phyloP scores from a whole-genome alignment of 305 asterid species.

The Coffea humblotiana region DNA sequence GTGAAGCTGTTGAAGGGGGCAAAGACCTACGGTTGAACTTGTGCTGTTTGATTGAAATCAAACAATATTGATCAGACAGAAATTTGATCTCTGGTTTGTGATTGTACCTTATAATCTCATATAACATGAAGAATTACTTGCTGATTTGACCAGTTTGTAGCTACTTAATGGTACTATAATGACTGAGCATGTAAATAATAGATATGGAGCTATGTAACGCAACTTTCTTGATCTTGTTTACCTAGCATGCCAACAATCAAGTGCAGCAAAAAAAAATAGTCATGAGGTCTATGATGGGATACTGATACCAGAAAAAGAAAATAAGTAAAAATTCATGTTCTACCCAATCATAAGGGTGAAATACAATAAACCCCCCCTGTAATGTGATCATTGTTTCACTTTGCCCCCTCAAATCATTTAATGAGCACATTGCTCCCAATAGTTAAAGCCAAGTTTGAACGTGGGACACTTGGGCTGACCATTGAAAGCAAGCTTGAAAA shows the following conservation, averaged over 20 bases:
- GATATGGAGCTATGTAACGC: background rate
- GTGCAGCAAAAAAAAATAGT: background rate
- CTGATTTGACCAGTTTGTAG: background rate
- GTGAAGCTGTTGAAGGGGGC: slow-evolving; percentile 55
- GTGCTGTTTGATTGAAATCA: background rate
- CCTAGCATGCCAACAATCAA: background rate
- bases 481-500: no score
- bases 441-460: no score
- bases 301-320: background rate
- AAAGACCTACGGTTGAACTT: slow-evolving; percentile 10
- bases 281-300: background rate
- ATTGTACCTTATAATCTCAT: background rate
- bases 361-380: no score
- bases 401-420: no score
- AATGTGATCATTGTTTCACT: no score
- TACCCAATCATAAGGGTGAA: no score
- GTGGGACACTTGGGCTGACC: no score
- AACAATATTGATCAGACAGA: background rate
- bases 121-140: background rate
- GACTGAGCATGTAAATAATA: background rate
- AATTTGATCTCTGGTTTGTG: background rate
- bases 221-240: background rate
- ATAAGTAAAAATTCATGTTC: no score
- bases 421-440: no score
- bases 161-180: background rate